Evolutionary conservation across 495 filamentous ascomycete genomes (phyloP).

Genomic region (Chaetomium tenue): DNA sequence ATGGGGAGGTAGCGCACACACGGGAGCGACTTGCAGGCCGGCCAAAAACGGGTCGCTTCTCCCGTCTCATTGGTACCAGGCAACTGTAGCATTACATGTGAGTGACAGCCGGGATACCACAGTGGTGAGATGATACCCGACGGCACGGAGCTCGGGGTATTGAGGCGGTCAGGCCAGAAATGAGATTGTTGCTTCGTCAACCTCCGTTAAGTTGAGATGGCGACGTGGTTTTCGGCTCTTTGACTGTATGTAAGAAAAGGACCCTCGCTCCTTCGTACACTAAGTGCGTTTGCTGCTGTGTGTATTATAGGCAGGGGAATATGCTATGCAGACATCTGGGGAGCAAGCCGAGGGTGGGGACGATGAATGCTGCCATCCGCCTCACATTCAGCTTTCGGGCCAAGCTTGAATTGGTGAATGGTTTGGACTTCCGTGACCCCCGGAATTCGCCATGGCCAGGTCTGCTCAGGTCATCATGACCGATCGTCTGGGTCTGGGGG

Average conservation of each 20-base stretch:
- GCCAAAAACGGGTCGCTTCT: neutral
- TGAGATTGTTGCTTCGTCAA: neutral
- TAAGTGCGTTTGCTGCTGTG: too few relatives aligned
- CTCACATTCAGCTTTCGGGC: too few relatives aligned
- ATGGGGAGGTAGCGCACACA: constrained; percentile 11
- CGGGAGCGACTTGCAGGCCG: neutral
- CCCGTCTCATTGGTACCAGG: neutral
- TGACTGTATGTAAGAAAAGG: neutral
- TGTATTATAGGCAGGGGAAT: too few relatives aligned
- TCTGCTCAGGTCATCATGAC: too few relatives aligned
- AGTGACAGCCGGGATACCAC: neutral
- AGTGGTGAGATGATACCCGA: constrained; percentile 6
- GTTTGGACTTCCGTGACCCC: too few relatives aligned
- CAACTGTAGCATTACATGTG: constrained; percentile 1
- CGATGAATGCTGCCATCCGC: too few relatives aligned
- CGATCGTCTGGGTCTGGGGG: too few relatives aligned
- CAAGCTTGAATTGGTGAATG: too few relatives aligned
- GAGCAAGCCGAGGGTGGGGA: too few relatives aligned
- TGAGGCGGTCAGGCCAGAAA: neutral
- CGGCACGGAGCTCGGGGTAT: neutral
- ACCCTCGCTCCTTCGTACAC: neutral
- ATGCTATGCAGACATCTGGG: too few relatives aligned
- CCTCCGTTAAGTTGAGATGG: neutral
- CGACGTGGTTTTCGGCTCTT: neutral
- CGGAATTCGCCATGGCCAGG: too few relatives aligned